These are phyloP conservation scores for Multifurca ochricompacta DNA, from an alignment of 768 basidiomycete genomes.

Conservation along the genomic window DNA sequence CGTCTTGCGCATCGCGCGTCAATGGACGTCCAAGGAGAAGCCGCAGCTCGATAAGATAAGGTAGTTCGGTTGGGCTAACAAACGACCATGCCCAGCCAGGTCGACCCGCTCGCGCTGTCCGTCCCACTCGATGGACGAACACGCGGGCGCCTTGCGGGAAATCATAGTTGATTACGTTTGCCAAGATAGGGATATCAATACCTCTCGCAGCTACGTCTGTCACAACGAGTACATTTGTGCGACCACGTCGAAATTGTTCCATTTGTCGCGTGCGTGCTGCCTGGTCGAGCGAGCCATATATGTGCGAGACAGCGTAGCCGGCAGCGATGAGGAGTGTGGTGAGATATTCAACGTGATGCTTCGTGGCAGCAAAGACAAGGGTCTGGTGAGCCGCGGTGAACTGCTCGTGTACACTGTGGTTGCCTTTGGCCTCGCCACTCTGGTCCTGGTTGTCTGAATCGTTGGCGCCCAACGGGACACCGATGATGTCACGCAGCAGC, in stretches of 20 bases:
- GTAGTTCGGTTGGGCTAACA: conserved; percentile 76
- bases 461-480: conserved; percentile 53
- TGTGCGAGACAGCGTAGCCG: conserved; percentile 86
- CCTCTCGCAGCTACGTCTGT: conserved; percentile 98
- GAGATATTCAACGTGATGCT: conserved; percentile 97
- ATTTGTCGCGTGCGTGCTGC: conserved; percentile 83
- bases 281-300: conserved; percentile 95
- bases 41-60: conserved; percentile 87
- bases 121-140: conserved; percentile 94
- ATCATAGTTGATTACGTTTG: conserved; percentile 97
- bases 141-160: conserved; percentile 91
- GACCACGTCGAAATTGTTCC: conserved; percentile 77
- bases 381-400: conserved; percentile 78
- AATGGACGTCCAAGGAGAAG: conserved; percentile 83
- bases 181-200: conserved; percentile 93
- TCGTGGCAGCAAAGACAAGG: conserved; percentile 91
- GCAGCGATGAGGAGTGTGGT: conserved; percentile 65
- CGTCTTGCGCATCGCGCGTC: conserved; percentile 39
- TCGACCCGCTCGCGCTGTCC: conserved; percentile 91
- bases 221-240: conserved; percentile 82
- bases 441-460: conserved; percentile 26
- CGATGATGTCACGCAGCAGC: conserved; percentile 81
- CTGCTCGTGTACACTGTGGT: conserved; percentile 39
- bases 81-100: conserved; percentile 98
- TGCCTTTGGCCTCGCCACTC: conserved; percentile 36